phyloP scores from a whole-genome alignment of 2,329 filamentous ascomycete species.

The Colletotrichum lentis region DNA sequence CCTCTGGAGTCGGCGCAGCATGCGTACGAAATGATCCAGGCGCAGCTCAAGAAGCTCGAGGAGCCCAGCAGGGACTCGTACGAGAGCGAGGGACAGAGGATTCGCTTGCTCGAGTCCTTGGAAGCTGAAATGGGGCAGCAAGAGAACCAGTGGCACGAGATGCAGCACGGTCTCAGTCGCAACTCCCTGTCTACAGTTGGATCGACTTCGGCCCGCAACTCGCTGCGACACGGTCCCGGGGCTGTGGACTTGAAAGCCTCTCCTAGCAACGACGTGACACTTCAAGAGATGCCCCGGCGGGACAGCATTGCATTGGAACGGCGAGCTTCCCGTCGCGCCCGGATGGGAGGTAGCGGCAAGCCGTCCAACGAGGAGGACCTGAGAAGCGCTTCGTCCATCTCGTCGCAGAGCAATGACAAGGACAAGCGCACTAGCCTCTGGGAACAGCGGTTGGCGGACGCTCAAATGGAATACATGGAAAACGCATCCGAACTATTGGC shows the following conservation, averaged over 20 bases:
- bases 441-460: constrained; percentile 57
- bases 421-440: constrained; percentile 49
- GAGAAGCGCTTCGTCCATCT: constrained; percentile 44
- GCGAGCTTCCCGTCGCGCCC: constrained; percentile 50
- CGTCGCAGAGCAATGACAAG: constrained; percentile 42
- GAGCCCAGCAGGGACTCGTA: constrained; percentile 48
- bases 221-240: constrained; percentile 41
- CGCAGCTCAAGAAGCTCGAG: constrained; percentile 61
- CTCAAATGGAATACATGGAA: constrained; percentile 56
- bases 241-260: neutral
- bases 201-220: constrained; percentile 47
- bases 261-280: constrained; percentile 33
- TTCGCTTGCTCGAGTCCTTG: constrained; percentile 64
- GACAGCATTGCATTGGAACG: constrained; percentile 49
- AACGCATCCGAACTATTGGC: constrained; percentile 50
- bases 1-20: constrained; percentile 62
- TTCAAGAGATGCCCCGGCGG: constrained; percentile 38
- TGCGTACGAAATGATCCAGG: constrained; percentile 60
- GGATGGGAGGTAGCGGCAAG: constrained; percentile 46
- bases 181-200: constrained; percentile 60
- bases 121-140: constrained; percentile 70
- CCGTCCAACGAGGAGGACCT: constrained; percentile 43
- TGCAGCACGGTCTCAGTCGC: constrained; percentile 61
- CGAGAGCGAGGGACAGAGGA: constrained; percentile 52
- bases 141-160: constrained; percentile 66